These are phyloP conservation scores for Colletotrichum somersetense DNA, from an alignment of 2,329 filamentous ascomycete genomes.

Conservation along the genomic window DNA sequence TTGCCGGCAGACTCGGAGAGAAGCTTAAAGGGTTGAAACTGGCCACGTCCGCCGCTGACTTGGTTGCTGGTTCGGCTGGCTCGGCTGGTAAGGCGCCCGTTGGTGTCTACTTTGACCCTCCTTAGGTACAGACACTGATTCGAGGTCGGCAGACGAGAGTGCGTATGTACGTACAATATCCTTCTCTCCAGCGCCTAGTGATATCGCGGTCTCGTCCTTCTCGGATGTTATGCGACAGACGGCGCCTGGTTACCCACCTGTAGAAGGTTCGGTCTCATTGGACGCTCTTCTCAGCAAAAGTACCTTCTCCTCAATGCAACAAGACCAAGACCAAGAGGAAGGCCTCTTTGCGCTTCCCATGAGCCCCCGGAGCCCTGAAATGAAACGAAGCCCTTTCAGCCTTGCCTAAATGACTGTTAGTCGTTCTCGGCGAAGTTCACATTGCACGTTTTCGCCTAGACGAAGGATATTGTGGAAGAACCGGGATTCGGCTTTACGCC, in stretches of 20 bases:
- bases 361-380: slow-evolving; percentile 87
- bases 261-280: slow-evolving; percentile 51
- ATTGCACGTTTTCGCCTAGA: not conserved
- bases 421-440: too few relatives aligned
- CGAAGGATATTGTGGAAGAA: not conserved
- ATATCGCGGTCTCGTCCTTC: slow-evolving; percentile 54
- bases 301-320: slow-evolving; percentile 46
- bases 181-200: slow-evolving; percentile 49
- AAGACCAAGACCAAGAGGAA: slow-evolving; percentile 73
- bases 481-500: not conserved
- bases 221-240: slow-evolving; percentile 47
- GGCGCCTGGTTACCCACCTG: not conserved
- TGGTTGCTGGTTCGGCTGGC: slow-evolving; percentile 64
- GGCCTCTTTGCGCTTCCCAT: slow-evolving; percentile 90
- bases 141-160: slow-evolving; percentile 2
- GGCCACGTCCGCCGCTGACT: slow-evolving; percentile 77
- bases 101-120: not conserved
- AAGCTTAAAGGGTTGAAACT: slow-evolving; percentile 85
- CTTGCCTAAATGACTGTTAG: slow-evolving; percentile 46
- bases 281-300: slow-evolving; percentile 56
- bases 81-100: slow-evolving; percentile 61
- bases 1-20: slow-evolving; percentile 78
- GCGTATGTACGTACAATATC: slow-evolving; percentile 49
- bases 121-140: slow-evolving; percentile 1
- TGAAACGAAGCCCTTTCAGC: slow-evolving; percentile 85